Conservation (phyloP, 495 filamentous ascomycete species). For the Penicillium parvum region DNA sequence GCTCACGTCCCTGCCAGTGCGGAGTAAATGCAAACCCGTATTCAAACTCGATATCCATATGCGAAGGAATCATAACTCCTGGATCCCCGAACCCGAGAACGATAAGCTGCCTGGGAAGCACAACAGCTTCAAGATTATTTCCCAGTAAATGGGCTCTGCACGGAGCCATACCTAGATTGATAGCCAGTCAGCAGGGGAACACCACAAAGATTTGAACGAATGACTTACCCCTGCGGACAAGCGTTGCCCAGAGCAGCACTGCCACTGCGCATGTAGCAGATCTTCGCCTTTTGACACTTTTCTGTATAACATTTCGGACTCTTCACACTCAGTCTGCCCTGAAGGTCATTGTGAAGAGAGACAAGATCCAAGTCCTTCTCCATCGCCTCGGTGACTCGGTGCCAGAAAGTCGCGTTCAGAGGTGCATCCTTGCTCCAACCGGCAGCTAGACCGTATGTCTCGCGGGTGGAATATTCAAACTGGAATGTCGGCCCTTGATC, state of each 20-base stretch:
- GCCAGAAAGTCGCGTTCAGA: constrained; percentile 56
- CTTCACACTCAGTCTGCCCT: constrained; percentile 49
- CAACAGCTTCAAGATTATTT: neutral
- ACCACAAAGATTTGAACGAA: neutral
- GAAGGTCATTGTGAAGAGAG: constrained; percentile 46
- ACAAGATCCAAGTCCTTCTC: constrained; percentile 46
- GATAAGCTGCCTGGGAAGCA: neutral
- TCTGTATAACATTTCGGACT: constrained; percentile 49
- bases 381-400: constrained; percentile 56
- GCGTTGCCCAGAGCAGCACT: constrained; percentile 45
- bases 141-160: constrained; percentile 25
- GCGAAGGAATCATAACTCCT: too few relatives aligned
- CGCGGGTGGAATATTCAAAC: constrained; percentile 54
- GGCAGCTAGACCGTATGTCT: constrained; percentile 44
- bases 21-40: too few relatives aligned
- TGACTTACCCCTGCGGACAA: constrained; percentile 48
- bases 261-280: constrained; percentile 59
- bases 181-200: neutral
- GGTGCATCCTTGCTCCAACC: constrained; percentile 46
- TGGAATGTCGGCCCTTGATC: constrained; percentile 40
- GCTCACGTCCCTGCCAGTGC: too few relatives aligned
- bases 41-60: too few relatives aligned
- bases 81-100: too few relatives aligned
- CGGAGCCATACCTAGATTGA: constrained; percentile 24
- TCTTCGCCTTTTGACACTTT: constrained; percentile 49